phyloP scores from a whole-genome alignment of 768 basidiomycete genomes.

The Coprinopsis sp. region DNA sequence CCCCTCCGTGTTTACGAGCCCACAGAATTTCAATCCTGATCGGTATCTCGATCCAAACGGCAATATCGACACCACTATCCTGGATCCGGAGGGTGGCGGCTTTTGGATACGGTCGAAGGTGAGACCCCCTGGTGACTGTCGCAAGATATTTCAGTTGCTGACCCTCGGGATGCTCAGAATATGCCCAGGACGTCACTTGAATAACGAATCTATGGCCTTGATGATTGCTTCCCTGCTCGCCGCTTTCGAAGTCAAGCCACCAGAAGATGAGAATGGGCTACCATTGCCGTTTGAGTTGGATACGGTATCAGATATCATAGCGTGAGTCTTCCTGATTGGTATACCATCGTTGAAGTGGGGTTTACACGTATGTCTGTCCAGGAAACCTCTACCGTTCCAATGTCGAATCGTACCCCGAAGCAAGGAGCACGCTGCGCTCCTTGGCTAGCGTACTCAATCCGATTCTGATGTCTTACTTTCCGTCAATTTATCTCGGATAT shows the following conservation, averaged over 20 bases:
- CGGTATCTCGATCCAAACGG: slow-evolving; percentile 20
- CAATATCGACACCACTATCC: slow-evolving; percentile 10
- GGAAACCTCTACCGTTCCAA: neutral
- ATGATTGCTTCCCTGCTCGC: slow-evolving; percentile 17
- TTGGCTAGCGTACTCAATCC: neutral
- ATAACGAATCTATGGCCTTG: slow-evolving; percentile 17
- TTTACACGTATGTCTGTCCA: neutral
- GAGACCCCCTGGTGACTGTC: neutral
- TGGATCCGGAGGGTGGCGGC: slow-evolving; percentile 7
- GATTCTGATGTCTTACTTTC: neutral
- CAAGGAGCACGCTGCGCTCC: neutral
- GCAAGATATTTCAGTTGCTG: neutral
- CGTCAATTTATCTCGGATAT: too few species aligned
- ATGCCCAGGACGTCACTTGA: slow-evolving; percentile 23
- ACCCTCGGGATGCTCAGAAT: slow-evolving; percentile 6
- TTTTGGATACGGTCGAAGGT: slow-evolving; percentile 19
- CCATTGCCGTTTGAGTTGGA: neutral
- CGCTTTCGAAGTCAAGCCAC: slow-evolving; percentile 15
- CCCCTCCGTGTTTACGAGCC: slow-evolving; percentile 25
- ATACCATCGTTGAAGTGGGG: neutral
- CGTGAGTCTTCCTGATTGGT: neutral
- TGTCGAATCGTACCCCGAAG: neutral
- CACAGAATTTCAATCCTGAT: slow-evolving; percentile 29
- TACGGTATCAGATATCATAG: neutral
- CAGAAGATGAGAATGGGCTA: slow-evolving; percentile 10